Percentiles rank a stretch among this genome's conserved stretches.
Evolutionary conservation across 352 stramenopile species (phyloP).

Genomic region (Globisporangium paroecandrum): DNA sequence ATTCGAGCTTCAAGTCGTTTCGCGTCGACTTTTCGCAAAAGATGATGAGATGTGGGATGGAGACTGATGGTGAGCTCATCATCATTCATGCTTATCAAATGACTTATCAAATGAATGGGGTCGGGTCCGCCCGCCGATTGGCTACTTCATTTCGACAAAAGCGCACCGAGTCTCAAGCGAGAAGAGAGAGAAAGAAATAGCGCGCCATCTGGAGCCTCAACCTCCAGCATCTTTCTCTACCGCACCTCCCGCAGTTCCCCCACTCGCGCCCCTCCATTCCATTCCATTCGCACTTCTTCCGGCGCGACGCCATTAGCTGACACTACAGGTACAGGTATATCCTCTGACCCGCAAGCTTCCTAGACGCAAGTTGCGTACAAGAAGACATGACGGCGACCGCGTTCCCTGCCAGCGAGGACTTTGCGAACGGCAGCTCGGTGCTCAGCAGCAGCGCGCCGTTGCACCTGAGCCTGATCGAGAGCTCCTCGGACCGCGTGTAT

Average conservation of each 20-base stretch:
- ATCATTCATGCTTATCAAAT: not conserved
- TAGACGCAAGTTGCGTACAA: not conserved
- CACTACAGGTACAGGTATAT: not conserved
- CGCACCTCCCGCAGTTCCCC: not conserved
- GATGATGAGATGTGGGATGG: not conserved
- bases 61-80: not conserved
- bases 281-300: not conserved
- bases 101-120: no score
- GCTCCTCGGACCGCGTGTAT: conserved; percentile 45
- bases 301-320: not conserved
- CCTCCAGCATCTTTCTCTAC: not conserved
- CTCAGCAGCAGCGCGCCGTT: conserved; percentile 1
- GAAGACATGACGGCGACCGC: not conserved
- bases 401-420: not conserved
- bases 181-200: not conserved
- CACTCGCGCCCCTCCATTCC: not conserved
- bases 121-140: not conserved
- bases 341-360: not conserved
- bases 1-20: no score
- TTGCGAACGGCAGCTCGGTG: not conserved
- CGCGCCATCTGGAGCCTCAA: not conserved
- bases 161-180: not conserved
- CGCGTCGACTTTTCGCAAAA: not conserved
- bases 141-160: not conserved
- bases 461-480: conserved; percentile 14